A percentile compares a stretch with the other conserved stretches of the same genome.
These are phyloP conservation scores for Tuber brumale DNA, from an alignment of 495 filamentous ascomycete genomes.

Conservation along the genomic window DNA sequence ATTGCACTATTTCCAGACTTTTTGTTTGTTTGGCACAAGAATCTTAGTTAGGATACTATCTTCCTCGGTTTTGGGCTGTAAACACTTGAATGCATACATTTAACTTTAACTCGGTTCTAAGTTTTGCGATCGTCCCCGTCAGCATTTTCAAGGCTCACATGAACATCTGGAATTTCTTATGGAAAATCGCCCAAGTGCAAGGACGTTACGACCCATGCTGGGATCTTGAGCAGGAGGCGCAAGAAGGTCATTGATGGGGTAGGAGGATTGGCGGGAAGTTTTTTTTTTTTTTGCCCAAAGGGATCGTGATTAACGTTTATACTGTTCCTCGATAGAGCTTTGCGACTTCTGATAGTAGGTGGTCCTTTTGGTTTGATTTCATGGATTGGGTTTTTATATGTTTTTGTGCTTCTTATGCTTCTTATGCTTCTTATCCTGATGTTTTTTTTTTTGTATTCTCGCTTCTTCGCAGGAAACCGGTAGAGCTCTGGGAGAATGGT, in stretches of 20 bases:
- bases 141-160: neutral
- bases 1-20: neutral
- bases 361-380: neutral
- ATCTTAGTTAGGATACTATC: neutral
- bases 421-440: neutral
- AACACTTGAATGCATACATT: neutral
- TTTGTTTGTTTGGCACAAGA: neutral
- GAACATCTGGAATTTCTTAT: neutral
- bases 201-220: neutral
- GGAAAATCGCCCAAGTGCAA: neutral
- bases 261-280: neutral
- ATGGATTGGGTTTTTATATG: neutral
- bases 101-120: neutral
- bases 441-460: neutral
- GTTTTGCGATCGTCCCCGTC: neutral
- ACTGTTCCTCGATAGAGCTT: neutral
- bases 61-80: neutral
- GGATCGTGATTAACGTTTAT: neutral
- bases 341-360: neutral
- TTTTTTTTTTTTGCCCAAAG: neutral
- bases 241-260: neutral
- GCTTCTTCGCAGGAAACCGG: neutral
- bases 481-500: neutral
- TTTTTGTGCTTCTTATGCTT: neutral
- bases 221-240: neutral